A percentile compares a stretch with the other conserved stretches of the same genome.
These are phyloP conservation scores for Dispira parvispora DNA, from an alignment of 192 early-diverging fungal species.

Conservation along the genomic window DNA sequence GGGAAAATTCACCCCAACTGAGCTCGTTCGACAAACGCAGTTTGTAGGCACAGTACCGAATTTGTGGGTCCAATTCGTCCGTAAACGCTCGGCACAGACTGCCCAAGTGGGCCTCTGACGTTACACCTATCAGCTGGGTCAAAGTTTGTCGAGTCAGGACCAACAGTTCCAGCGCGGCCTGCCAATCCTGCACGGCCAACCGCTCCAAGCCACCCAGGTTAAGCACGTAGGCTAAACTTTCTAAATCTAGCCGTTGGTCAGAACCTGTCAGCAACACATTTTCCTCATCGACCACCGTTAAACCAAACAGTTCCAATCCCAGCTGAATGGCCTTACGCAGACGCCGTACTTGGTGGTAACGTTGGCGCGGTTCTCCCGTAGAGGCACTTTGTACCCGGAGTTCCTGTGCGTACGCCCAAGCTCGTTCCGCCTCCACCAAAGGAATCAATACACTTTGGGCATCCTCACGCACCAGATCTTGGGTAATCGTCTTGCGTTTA, in stretches of 20 bases:
- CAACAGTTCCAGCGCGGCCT: not conserved
- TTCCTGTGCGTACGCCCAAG: conserved; percentile 67
- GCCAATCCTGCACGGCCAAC: not conserved
- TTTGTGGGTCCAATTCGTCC: conserved; percentile 62
- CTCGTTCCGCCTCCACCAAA: conserved; percentile 54
- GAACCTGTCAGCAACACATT: not conserved
- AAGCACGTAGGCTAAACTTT: not conserved
- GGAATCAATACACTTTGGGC: conserved; percentile 27
- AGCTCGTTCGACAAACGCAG: conserved; percentile 20
- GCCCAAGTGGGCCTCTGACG: not conserved
- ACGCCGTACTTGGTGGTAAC: conserved; percentile 39
- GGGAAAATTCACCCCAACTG: not conserved
- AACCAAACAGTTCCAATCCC: conserved; percentile 24
- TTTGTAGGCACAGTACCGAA: conserved; percentile 63
- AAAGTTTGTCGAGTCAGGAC: not conserved
- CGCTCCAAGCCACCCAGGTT: not conserved
- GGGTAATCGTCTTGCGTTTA: not conserved
- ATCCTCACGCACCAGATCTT: not conserved
- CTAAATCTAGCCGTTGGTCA: not conserved
- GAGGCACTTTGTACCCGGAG: conserved; percentile 37
- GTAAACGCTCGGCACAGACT: conserved; percentile 43
- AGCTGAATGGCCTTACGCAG: conserved; percentile 42
- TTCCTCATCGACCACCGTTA: not conserved
- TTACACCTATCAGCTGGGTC: not conserved
- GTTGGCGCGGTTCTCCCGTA: conserved; percentile 43